Evolutionary conservation across 257 asterid genomes (phyloP).

Genomic region (Nicotiana benthamiana): DNA sequence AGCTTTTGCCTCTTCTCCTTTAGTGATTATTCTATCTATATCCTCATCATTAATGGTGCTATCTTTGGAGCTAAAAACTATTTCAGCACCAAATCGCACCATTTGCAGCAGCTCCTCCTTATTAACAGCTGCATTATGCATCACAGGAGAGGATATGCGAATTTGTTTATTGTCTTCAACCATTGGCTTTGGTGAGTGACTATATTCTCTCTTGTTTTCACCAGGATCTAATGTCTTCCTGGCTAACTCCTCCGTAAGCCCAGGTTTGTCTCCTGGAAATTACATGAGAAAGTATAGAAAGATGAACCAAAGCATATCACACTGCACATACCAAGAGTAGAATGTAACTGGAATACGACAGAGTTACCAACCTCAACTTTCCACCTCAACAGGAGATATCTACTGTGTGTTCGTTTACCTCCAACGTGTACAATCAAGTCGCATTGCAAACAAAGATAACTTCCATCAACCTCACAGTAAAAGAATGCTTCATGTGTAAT

Average conservation of each 20-base stretch:
- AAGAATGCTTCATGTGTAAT: conserved; percentile 55
- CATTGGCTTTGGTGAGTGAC: conserved; percentile 16
- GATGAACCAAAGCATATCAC: background rate
- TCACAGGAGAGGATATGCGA: conserved; percentile 26
- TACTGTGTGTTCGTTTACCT: conserved; percentile 86
- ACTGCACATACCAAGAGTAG: background rate
- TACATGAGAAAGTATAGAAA: conserved; percentile 24
- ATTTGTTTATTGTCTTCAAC: conserved; percentile 31
- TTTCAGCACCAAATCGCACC: conserved; percentile 99
- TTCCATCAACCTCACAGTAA: conserved; percentile 91
- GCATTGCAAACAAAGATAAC: conserved; percentile 89
- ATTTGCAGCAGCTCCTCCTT: conserved; percentile 96
- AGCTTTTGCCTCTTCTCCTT: conserved; percentile 38
- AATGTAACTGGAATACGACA: conserved; percentile 6
- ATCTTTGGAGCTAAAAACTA: conserved; percentile 99
- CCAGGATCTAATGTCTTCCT: conserved; percentile 28
- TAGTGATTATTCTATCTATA: conserved; percentile 9
- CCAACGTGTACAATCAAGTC: conserved; percentile 91
- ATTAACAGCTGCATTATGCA: conserved; percentile 65
- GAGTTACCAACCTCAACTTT: conserved; percentile 77
- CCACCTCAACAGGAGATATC: conserved; percentile 85
- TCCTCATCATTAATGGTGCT: conserved; percentile 43
- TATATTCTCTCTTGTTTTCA: conserved; percentile 33
- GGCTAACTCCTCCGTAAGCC: conserved; percentile 36
- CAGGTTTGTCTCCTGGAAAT: conserved; percentile 77